Conservation (phyloP, 2,329 filamentous ascomycete species). For the Aspergillus hiratsukae region DNA sequence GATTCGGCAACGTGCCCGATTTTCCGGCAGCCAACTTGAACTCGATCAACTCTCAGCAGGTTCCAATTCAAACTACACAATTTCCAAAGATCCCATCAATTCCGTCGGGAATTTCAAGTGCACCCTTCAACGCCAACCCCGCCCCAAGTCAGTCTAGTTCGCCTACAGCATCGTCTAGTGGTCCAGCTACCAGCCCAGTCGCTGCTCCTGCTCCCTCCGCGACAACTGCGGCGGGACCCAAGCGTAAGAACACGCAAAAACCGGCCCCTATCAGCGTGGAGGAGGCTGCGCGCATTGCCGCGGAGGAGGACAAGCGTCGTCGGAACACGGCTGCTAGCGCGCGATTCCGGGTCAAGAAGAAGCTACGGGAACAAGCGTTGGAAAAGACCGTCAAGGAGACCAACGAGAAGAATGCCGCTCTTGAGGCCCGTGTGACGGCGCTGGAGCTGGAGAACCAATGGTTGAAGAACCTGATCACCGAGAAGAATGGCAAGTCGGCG, state of each 20-base stretch:
- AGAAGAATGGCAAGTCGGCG: conserved; percentile 58
- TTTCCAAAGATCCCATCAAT: conserved; percentile 19
- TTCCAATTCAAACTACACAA: conserved; percentile 22
- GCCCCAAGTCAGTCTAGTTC: conserved; percentile 14
- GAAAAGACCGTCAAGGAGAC: conserved; percentile 80
- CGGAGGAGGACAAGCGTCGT: conserved; percentile 86
- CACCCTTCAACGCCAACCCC: conserved; percentile 10
- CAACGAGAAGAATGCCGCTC: conserved; percentile 68
- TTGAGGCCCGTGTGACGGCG: conserved; percentile 70
- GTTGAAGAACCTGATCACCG: conserved; percentile 73
- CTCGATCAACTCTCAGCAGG: conserved; percentile 18
- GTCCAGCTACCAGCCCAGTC: conserved; percentile 14
- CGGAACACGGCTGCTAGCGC: conserved; percentile 86
- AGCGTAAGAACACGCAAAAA: conserved; percentile 37
- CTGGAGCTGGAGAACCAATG: conserved; percentile 79
- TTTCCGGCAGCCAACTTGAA: conserved; percentile 28
- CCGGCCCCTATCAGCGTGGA: conserved; percentile 52
- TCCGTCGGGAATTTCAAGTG: conserved; percentile 7
- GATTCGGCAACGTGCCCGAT: conserved; percentile 29
- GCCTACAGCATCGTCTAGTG: conserved; percentile 9
- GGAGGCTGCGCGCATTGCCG: conserved; percentile 66
- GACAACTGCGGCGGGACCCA: conserved; percentile 21
- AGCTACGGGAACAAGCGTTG: conserved; percentile 83
- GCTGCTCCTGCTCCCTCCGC: conserved; percentile 15
- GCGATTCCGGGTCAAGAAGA: conserved; percentile 94